A percentile compares a stretch with the other conserved stretches of the same genome.
These are phyloP conservation scores for Lactarius deliciosus DNA, from an alignment of 768 basidiomycete species.

Conservation along the genomic window DNA sequence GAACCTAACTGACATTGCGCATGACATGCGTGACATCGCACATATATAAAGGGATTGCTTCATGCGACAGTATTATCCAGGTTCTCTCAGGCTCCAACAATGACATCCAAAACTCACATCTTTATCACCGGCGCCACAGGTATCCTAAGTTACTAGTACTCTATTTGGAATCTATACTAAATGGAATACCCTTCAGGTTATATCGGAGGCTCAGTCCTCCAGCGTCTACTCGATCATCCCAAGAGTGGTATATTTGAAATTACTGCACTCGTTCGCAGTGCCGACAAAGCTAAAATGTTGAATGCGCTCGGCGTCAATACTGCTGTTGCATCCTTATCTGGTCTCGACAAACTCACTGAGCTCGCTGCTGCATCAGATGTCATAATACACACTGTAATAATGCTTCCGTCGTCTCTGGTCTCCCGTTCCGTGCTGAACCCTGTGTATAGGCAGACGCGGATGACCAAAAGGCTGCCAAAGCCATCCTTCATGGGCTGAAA, in stretches of 20 bases:
- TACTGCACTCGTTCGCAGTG: conserved; percentile 46
- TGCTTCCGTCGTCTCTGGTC: background rate
- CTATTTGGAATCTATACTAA: background rate
- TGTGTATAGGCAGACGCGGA: conserved; percentile 47
- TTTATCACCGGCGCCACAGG: conserved; percentile 27
- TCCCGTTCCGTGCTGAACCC: conserved; percentile 10
- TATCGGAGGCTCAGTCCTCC: conserved; percentile 49
- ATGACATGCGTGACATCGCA: no score
- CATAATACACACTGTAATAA: conserved; percentile 41
- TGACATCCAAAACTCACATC: conserved; percentile 24
- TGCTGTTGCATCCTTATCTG: conserved; percentile 46
- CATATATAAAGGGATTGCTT: background rate
- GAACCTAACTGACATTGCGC: background rate
- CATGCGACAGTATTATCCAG: background rate
- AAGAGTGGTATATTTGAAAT: conserved; percentile 40
- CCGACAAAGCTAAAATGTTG: conserved; percentile 47
- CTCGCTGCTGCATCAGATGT: conserved; percentile 47
- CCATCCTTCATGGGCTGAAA: conserved; percentile 54
- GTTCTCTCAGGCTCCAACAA: background rate
- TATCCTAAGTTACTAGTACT: background rate
- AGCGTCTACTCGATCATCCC: conserved; percentile 44
- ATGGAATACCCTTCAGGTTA: conserved; percentile 40
- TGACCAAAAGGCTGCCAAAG: conserved; percentile 43
- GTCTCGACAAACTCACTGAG: conserved; percentile 43
- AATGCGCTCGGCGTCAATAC: conserved; percentile 33